Base-by-base conservation (phyloP, 495 filamentous ascomycete genomes). In the Echria macrotheca region DNA sequence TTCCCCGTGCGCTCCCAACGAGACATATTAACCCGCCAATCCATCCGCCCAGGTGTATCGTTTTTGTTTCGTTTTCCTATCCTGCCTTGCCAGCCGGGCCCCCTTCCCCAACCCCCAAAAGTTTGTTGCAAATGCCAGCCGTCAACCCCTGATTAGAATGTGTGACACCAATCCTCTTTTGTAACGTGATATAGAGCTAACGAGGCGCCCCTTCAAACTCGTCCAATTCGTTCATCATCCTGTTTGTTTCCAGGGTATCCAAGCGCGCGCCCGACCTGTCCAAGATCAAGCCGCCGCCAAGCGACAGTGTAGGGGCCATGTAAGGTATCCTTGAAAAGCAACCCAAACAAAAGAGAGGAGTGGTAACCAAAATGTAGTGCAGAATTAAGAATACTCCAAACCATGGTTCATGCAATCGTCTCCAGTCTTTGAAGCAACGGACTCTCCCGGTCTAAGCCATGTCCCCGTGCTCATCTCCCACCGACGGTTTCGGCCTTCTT, bases 401-500 rank as follows among this genome's bases (percentile, higher is more conserved):
- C 46, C 46, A 38, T 48, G 46, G 23, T 35, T 48, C 46, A 48
- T 48, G 24, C 46, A 48, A 39, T 40, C 33, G 14, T 48, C 26
- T 25, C 46, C 25, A 48, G 11, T 26, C 23, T 23, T 19, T 19
- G 21, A 1, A 18, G 6, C 18, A 22, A 12, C 15, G 24, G 14
- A n/a, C 17, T 12, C 26, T 24, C 41, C 12, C 15, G 6, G 9
- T 8, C 12, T 10, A 42, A 19, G 6, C 15, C 25, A n/a, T 14
- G 18, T 18, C 42, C 15, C 43, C 29, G 26, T 35, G 10, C 11
- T 54, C 35, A 64, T 47, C 60, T 43, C 5, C 57, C 61, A 1
- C 53, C 57, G 0, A 54, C 55, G 0, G 54, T 39, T 37, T 65
- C 61, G 11, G 57, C 53, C 1, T 52, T 24, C 32, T 36, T 36